Base-by-base conservation (phyloP, 139 green algal species). In the Coelastrella sp. region DNA sequence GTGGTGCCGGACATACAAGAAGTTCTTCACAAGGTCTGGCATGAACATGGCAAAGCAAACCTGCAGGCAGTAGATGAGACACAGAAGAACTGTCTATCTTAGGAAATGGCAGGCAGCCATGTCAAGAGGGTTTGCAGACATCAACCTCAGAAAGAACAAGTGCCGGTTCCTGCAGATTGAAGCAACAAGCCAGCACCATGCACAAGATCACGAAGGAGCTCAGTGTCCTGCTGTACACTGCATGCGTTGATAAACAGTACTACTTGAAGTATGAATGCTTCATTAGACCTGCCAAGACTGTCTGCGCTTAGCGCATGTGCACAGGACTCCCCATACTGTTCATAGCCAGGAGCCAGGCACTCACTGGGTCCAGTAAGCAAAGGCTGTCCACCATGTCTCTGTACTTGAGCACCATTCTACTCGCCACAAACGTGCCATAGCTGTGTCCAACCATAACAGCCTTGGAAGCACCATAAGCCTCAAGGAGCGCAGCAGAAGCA, bases 31-130 rank as follows among this genome's bases (percentile, higher is more conserved):
- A 5, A 84, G 78, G 30, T 75, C 23, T n/a, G 78, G 78, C 60
- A 84, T 74, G n/a, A 76, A 84, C 78, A 83, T 83, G 8, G 76
- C 76, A 73, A 83, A 83, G 53, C 76, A 83, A 17, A 82, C 75
- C 75, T 82, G 53, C 23, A 30, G 34, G 25, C 23, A 34, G 50
- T 32, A 40, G 30, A 57, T 15, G 57, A 57, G 68, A 32, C 51
- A n/a, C n/a, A n/a, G n/a, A n/a, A n/a, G n/a, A n/a, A n/a, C n/a
- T n/a, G n/a, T n/a, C n/a, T n/a, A n/a, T n/a, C n/a, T n/a, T n/a
- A n/a, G n/a, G n/a, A n/a, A n/a, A n/a, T n/a, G n/a, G n/a, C n/a
- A n/a, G n/a, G n/a, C n/a, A n/a, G n/a, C n/a, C n/a, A n/a, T n/a
- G n/a, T n/a, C n/a, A n/a, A n/a, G n/a, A n/a, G n/a, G n/a, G n/a